phyloP scores from a whole-genome alignment of 768 basidiomycete species.

The Podaxis carcinomalis region DNA sequence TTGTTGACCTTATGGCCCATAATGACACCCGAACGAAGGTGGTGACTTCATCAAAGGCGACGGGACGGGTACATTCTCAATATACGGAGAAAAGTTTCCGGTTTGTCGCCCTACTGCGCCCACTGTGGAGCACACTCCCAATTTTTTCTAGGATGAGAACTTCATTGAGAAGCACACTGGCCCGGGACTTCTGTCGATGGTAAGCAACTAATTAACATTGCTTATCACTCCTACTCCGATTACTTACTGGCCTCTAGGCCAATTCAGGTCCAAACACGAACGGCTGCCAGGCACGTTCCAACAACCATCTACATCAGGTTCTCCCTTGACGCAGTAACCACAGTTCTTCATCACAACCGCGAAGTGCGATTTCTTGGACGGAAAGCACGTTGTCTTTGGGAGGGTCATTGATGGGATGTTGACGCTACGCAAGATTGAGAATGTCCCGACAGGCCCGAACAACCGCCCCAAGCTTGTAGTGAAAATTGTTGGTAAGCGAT shows the following conservation, averaged over 20 bases:
- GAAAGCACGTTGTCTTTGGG: slow-evolving; percentile 92
- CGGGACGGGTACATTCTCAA: slow-evolving; percentile 95
- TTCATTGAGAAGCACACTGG: slow-evolving; percentile 86
- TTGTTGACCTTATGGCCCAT: neutral
- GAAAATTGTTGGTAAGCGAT: slow-evolving; percentile 65
- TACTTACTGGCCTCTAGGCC: slow-evolving; percentile 45
- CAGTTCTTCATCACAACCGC: slow-evolving; percentile 97
- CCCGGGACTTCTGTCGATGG: slow-evolving; percentile 91
- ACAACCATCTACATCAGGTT: neutral
- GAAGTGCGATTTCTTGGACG: slow-evolving; percentile 93
- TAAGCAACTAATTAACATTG: slow-evolving; percentile 21
- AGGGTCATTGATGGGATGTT: slow-evolving; percentile 91
- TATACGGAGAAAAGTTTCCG: slow-evolving; percentile 92
- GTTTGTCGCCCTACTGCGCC: slow-evolving; percentile 36
- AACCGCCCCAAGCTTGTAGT: slow-evolving; percentile 86
- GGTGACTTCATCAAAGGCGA: slow-evolving; percentile 95
- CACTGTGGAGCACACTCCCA: neutral
- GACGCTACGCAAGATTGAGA: slow-evolving; percentile 93
- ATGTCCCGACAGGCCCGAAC: slow-evolving; percentile 87
- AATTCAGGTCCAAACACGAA: slow-evolving; percentile 95
- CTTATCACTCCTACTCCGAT: neutral
- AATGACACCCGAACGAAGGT: slow-evolving; percentile 36
- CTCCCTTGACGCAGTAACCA: neutral
- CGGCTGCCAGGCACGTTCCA: slow-evolving; percentile 67
- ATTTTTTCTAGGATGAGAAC: slow-evolving; percentile 75